Percentiles rank a stretch among this genome's conserved stretches.
These are phyloP conservation scores for Cryptosporidium muris DNA, from an alignment of 169 alveolate species.

Conservation along the genomic window DNA sequence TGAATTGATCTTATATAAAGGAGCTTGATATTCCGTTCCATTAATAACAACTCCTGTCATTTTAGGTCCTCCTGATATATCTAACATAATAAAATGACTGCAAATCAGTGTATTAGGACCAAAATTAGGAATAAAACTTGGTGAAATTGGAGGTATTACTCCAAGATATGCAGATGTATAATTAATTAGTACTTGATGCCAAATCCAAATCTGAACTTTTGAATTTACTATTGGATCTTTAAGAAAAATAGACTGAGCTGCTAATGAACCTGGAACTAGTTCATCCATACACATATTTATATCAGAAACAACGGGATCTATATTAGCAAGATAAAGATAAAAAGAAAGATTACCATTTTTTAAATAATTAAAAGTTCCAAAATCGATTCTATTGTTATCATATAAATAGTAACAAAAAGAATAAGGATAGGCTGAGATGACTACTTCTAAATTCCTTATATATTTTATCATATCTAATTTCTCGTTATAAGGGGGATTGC, in stretches of 20 bases:
- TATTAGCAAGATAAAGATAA: not conserved
- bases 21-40: conserved; percentile 56
- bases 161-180: not conserved
- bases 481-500: not conserved
- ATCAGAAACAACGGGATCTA: not conserved
- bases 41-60: conserved; percentile 55
- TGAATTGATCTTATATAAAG: conserved; percentile 11
- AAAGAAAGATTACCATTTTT: not conserved
- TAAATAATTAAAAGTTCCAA: not conserved
- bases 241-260: conserved; percentile 41
- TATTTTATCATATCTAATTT: conserved; percentile 8
- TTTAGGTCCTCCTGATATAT: conserved; percentile 56
- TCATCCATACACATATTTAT: conserved; percentile 29
- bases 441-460: conserved; percentile 2
- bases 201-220: conserved; percentile 46
- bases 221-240: conserved; percentile 52
- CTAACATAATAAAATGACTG: conserved; percentile 12
- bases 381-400: conserved; percentile 1
- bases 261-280: conserved; percentile 3
- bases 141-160: conserved; percentile 17
- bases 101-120: conserved; percentile 32
- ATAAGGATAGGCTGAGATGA: conserved; percentile 28
- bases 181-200: conserved; percentile 29
- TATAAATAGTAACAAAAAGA: conserved; percentile 30
- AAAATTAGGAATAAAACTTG: conserved; percentile 5